Conservation (phyloP, 805 yeast genomes). For the Ogataea pini region DNA sequence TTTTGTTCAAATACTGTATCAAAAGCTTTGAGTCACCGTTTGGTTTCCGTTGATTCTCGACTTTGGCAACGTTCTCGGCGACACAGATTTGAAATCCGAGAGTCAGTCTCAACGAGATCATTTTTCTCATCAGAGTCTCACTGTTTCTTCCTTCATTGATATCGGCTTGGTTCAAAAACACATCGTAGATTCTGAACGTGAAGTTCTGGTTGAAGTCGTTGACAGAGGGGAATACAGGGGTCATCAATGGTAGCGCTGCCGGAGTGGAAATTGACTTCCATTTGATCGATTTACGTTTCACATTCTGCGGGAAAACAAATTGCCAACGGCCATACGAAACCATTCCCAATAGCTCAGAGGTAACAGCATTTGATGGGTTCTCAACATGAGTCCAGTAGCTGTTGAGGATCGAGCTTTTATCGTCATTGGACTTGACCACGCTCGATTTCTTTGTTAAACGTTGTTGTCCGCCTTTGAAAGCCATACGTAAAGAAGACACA, state of each 20-base stretch:
- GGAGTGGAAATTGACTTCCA: conserved; percentile 96
- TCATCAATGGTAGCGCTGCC: conserved; percentile 83
- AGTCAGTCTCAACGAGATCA: conserved; percentile 79
- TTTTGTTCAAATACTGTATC: conserved; percentile 52
- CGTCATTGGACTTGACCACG: conserved; percentile 8
- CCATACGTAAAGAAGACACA: neutral
- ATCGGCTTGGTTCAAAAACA: conserved; percentile 60
- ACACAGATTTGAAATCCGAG: conserved; percentile 90
- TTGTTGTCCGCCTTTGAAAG: conserved; percentile 3
- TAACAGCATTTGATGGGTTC: conserved; percentile 75
- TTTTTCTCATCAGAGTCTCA: conserved; percentile 72
- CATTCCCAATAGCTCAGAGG: conserved; percentile 53
- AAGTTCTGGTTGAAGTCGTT: conserved; percentile 71
- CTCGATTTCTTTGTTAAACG: conserved; percentile 9
- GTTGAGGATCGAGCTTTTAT: conserved; percentile 23
- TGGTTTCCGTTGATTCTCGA: conserved; percentile 62
- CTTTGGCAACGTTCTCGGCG: conserved; percentile 63
- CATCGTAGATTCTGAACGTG: conserved; percentile 81
- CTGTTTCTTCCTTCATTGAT: conserved; percentile 52
- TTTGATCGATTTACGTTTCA: conserved; percentile 67
- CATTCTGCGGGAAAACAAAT: conserved; percentile 78
- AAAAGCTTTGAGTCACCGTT: conserved; percentile 56
- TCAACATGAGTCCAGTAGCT: conserved; percentile 61
- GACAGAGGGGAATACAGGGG: conserved; percentile 72
- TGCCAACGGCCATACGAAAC: conserved; percentile 86